Percentiles rank a stretch among this genome's conserved stretches.
phyloP scores from a whole-genome alignment of 306 rosid genomes.

The Boehmeria nivea region DNA sequence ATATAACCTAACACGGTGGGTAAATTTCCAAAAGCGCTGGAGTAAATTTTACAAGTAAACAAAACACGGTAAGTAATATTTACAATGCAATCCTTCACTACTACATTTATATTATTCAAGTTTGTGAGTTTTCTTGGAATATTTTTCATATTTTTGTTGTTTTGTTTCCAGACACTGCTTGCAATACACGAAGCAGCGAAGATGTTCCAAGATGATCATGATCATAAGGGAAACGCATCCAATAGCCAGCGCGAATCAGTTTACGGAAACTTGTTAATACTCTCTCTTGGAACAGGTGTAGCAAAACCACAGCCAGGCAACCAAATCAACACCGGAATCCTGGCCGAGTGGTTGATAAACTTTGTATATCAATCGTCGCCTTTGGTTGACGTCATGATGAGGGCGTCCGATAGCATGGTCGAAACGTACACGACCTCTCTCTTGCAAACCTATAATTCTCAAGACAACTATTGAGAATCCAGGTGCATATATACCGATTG shows the following conservation, averaged over 20 bases:
- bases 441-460: not conserved
- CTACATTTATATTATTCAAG: not conserved
- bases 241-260: too few species aligned
- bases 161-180: conserved; percentile 2
- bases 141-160: not conserved
- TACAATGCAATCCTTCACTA: too few species aligned
- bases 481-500: too few species aligned
- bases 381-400: not conserved
- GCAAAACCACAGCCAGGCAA: not conserved
- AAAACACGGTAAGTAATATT: too few species aligned
- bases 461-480: conserved; percentile 1
- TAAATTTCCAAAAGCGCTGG: too few species aligned
- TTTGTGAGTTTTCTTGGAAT: not conserved
- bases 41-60: too few species aligned
- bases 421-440: not conserved
- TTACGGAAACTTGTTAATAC: too few species aligned
- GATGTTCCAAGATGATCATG: not conserved
- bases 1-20: too few species aligned
- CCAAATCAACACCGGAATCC: not conserved
- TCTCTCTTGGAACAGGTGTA: conserved; percentile 4
- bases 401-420: too few species aligned
- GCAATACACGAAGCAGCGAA: conserved; percentile 2
- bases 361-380: not conserved
- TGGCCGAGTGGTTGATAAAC: not conserved
- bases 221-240: too few species aligned